Conservation (phyloP, 78 protist species). For the Capsaspora owczarzaki region DNA sequence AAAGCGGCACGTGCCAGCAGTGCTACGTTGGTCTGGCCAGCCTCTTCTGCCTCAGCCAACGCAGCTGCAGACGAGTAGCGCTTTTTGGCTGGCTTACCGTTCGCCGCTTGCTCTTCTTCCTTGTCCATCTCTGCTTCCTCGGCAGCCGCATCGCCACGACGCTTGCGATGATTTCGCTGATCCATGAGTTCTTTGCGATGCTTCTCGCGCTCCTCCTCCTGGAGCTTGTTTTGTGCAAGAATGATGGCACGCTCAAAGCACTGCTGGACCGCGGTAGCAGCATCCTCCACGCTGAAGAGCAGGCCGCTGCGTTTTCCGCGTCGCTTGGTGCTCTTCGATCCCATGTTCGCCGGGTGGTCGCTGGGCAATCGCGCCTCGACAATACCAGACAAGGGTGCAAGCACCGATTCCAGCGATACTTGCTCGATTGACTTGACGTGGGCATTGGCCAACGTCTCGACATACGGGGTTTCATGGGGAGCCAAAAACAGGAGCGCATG, state of each 20-base stretch:
- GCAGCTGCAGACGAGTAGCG: too few species aligned
- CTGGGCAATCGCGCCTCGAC: background rate
- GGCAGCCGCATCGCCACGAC: too few species aligned
- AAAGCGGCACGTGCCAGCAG: constrained; percentile 25
- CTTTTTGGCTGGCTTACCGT: too few species aligned
- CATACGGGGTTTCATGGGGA: constrained; percentile 31
- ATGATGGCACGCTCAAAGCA: background rate
- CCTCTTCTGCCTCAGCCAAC: too few species aligned
- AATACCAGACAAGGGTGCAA: background rate
- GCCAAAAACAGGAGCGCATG: constrained; percentile 37
- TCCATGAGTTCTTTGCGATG: too few species aligned
- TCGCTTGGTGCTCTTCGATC: background rate
- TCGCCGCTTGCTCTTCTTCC: too few species aligned
- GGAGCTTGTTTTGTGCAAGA: background rate
- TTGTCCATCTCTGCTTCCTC: too few species aligned
- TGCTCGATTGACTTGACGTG: background rate
- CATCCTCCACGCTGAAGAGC: background rate
- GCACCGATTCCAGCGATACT: background rate
- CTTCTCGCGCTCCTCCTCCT: too few species aligned
- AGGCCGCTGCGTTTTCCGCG: background rate
- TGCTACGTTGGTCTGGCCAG: too few species aligned
- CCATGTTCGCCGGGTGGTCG: background rate
- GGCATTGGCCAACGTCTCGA: background rate
- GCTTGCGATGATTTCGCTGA: too few species aligned
- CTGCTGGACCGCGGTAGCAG: background rate